These are phyloP conservation scores for Pleomassaria siparia DNA, from an alignment of 2,329 filamentous ascomycete genomes.

Conservation along the genomic window DNA sequence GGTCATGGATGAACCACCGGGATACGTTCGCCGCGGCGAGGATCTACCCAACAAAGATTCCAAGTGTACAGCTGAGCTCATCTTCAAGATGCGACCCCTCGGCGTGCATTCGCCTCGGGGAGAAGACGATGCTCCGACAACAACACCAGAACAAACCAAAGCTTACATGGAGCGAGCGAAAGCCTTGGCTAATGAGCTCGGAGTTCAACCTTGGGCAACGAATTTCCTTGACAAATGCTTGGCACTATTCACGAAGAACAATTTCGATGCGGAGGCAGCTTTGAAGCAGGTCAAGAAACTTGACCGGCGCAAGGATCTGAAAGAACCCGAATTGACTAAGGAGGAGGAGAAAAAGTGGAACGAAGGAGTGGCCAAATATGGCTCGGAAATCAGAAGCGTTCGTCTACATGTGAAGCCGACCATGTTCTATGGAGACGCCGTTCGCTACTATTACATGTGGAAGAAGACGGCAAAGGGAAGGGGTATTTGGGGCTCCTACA, in stretches of 20 bases:
- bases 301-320: constrained; percentile 70
- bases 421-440: constrained; percentile 75
- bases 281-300: constrained; percentile 68
- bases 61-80: constrained; percentile 70
- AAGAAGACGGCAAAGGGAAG: constrained; percentile 88
- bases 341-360: constrained; percentile 88
- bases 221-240: constrained; percentile 87
- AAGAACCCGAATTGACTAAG: constrained; percentile 78
- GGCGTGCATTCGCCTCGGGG: constrained; percentile 51
- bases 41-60: constrained; percentile 73
- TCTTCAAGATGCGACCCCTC: constrained; percentile 73
- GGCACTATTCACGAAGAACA: constrained; percentile 69
- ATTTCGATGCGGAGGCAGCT: constrained; percentile 71
- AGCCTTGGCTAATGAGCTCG: constrained; percentile 64
- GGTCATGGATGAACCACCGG: constrained; percentile 87
- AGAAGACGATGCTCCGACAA: constrained; percentile 45
- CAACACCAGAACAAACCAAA: constrained; percentile 64
- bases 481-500: constrained; percentile 87
- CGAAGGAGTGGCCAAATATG: constrained; percentile 84
- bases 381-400: constrained; percentile 83
- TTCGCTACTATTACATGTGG: constrained; percentile 96
- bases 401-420: constrained; percentile 79
- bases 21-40: constrained; percentile 82
- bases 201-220: constrained; percentile 74
- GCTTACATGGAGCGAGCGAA: constrained; percentile 74